Base-by-base conservation (phyloP, 2,329 filamentous ascomycete genomes). In the Monilinia aucupariae region DNA sequence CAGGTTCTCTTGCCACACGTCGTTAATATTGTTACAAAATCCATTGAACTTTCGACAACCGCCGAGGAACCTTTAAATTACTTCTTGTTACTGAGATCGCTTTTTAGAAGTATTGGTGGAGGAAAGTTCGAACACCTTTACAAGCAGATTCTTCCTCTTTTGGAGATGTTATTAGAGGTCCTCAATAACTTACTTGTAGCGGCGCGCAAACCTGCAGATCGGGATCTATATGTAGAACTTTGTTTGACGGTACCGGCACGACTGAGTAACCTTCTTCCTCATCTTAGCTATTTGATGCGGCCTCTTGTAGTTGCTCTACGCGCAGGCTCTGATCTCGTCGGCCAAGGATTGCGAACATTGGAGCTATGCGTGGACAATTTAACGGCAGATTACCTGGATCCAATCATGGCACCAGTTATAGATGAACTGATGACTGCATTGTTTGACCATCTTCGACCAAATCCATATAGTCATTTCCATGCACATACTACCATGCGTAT, bases 41-140 rank as follows among this genome's bases (percentile, higher is more conserved):
- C 93, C 10, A 97, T 99, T 66, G 91, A 97, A 76, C 80, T 97
- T 45, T 97, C 93, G 1, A 96, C 94, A 8, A 96, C 89, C 64
- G 96, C 94, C 0, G 92, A 97, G 71, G 93, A 97, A 73, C 96
- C 96, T 0, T 96, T 97, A 84, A 99, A 99, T 75, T 99, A 99
- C 77, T 99, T 99, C 76, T 81, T 97, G 13, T 83, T 99, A 1
- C 80, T 99, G 47, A 84, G 94, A 41, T 97, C 92, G 0, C 79
- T 99, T 1, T 99, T 99, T 75, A 81, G 94, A 63, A 97, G 93
- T 73, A 99, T 99, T 60, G 94, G 94, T 27, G 96, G 94, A 56
- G 96, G 94, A 9, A 89, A 96, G 66, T 99, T 99, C 69, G 94
- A 99, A 78, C 90, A 97, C 69, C 81, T 99, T 0, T 99, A 99